Evolutionary conservation across 768 basidiomycete genomes (phyloP).

Genomic region (Boletus reticuloceps): DNA sequence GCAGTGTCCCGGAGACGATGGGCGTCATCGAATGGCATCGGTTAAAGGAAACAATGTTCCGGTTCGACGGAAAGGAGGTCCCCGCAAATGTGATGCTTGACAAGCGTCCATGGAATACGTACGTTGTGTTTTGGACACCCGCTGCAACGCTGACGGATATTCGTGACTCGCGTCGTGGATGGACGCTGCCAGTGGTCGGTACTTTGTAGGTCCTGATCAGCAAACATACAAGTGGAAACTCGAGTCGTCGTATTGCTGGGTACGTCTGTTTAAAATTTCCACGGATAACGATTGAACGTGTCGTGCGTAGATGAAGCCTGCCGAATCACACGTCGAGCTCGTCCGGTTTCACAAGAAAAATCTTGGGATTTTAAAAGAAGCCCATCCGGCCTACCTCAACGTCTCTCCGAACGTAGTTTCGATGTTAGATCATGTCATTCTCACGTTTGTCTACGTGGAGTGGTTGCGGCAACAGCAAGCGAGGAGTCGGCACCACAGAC

Average conservation of each 20-base stretch:
- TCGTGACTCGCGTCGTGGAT: no score
- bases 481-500: background rate
- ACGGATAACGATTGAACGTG: background rate
- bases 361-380: slow-evolving; percentile 13
- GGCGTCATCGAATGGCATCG: slow-evolving; percentile 26
- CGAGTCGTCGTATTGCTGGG: slow-evolving; percentile 24
- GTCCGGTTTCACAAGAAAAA: slow-evolving; percentile 27
- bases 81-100: slow-evolving; percentile 10
- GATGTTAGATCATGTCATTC: slow-evolving; percentile 26
- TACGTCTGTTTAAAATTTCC: slow-evolving; percentile 3
- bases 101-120: slow-evolving; percentile 18
- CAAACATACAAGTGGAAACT: slow-evolving; percentile 34
- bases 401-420: slow-evolving; percentile 12
- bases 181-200: slow-evolving; percentile 23
- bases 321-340: slow-evolving; percentile 11
- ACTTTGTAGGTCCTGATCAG: slow-evolving; percentile 32
- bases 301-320: slow-evolving; percentile 16
- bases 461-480: slow-evolving; percentile 11
- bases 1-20: slow-evolving; percentile 18
- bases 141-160: no score
- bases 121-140: background rate
- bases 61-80: slow-evolving; percentile 14
- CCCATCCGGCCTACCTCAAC: slow-evolving; percentile 24
- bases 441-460: slow-evolving; percentile 26
- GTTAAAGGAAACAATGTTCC: slow-evolving; percentile 10